phyloP scores from a whole-genome alignment of 176 grass and related monocot species.

The Tuctoria greenei region DNA sequence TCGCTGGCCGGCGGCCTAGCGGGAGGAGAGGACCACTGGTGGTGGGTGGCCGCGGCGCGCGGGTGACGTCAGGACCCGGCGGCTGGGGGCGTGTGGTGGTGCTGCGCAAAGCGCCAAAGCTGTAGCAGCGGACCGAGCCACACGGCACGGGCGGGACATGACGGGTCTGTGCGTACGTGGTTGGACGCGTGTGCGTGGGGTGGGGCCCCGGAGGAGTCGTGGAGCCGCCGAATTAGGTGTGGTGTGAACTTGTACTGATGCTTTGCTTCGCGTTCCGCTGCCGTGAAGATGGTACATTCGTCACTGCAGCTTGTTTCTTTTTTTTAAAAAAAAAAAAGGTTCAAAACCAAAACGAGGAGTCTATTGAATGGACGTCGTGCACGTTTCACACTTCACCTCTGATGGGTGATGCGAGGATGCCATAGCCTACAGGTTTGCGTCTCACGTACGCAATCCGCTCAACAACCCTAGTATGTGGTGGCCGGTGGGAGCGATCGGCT shows the following conservation, averaged over 20 bases:
- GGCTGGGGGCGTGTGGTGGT: not conserved
- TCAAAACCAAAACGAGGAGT: no score
- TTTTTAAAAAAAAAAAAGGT: not conserved
- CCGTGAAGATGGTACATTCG: not conserved
- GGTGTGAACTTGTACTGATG: not conserved
- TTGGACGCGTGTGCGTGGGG: not conserved
- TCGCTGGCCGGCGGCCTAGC: not conserved
- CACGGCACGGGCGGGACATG: not conserved
- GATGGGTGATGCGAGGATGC: no score
- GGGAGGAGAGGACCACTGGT: not conserved
- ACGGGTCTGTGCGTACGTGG: no score
- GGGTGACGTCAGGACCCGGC: no score
- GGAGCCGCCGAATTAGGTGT: constrained; percentile 23
- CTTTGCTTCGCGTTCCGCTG: no score
- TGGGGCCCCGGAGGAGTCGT: no score
- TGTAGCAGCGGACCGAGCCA: not conserved
- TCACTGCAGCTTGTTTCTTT: not conserved
- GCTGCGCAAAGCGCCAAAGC: not conserved
- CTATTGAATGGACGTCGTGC: not conserved
- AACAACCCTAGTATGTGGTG: no score
- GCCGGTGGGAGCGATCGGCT: no score
- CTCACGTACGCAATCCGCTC: no score
- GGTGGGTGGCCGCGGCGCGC: not conserved
- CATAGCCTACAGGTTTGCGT: no score
- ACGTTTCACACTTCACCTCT: no score